phyloP scores from a whole-genome alignment of 2,329 filamentous ascomycete genomes.

The Fusarium tupiense region DNA sequence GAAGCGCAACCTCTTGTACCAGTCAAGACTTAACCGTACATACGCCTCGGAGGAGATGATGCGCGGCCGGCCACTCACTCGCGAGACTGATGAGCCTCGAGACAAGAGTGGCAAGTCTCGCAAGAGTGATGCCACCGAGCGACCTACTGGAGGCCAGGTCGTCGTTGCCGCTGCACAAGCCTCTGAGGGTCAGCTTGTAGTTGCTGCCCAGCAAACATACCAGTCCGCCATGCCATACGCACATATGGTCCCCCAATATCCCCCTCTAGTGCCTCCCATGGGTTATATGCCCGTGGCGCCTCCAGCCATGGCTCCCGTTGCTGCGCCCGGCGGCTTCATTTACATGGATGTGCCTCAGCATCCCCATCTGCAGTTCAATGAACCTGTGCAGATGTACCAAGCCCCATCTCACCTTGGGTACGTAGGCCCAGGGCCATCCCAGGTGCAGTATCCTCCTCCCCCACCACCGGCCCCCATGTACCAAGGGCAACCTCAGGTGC shows the following conservation, averaged over 20 bases:
- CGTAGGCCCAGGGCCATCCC: neutral
- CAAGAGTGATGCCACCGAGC: constrained; percentile 10
- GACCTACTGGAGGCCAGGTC: neutral
- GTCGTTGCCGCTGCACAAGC: neutral
- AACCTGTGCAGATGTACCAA: neutral
- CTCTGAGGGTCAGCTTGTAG: neutral
- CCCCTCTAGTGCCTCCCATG: neutral
- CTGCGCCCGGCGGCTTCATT: neutral
- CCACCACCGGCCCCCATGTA: neutral
- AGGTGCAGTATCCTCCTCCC: neutral
- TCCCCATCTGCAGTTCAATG: neutral
- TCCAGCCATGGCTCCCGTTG: neutral
- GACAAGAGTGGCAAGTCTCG: neutral
- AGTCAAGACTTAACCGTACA: neutral
- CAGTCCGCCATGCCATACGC: neutral
- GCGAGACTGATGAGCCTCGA: neutral
- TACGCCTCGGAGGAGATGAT: constrained; percentile 6
- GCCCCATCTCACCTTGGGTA: neutral
- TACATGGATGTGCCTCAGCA: constrained; percentile 1
- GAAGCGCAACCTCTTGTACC: constrained; percentile 12
- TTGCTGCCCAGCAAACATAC: neutral
- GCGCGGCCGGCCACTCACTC: neutral
- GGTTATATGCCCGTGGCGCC: constrained; percentile 7
- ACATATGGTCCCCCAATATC: neutral
- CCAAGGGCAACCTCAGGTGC: neutral